Conservation (phyloP, 768 basidiomycete genomes). For the Termitomyces sp. region DNA sequence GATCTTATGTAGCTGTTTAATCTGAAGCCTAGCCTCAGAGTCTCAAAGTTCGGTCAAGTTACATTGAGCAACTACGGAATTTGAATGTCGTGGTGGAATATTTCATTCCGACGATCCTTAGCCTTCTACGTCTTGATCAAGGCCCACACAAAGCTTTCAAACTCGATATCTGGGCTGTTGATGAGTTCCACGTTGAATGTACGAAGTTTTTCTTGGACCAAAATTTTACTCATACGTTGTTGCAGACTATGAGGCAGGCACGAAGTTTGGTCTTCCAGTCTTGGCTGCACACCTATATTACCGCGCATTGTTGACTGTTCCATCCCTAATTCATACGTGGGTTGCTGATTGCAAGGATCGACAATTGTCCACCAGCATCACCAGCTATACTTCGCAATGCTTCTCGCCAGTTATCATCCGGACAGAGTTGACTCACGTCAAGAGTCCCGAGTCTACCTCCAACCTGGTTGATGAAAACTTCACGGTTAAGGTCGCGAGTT, state of each 20-base stretch:
- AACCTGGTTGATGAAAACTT: slow-evolving; percentile 73
- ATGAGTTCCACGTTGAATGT: slow-evolving; percentile 79
- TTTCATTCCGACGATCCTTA: slow-evolving; percentile 72
- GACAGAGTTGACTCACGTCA: slow-evolving; percentile 75
- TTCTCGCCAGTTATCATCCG: slow-evolving; percentile 88
- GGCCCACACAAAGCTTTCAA: slow-evolving; percentile 68
- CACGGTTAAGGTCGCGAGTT: slow-evolving; percentile 67
- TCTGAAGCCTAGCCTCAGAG: slow-evolving; percentile 47
- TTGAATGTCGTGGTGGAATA: slow-evolving; percentile 53
- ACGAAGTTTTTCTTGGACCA: slow-evolving; percentile 16
- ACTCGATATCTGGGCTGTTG: slow-evolving; percentile 79
- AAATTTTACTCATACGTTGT: not conserved
- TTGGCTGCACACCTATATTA: slow-evolving; percentile 88
- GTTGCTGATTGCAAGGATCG: slow-evolving; percentile 86
- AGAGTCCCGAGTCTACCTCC: slow-evolving; percentile 44
- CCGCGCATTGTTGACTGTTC: slow-evolving; percentile 76
- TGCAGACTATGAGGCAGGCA: slow-evolving; percentile 57
- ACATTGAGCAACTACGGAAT: slow-evolving; percentile 81
- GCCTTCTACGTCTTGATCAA: slow-evolving; percentile 60
- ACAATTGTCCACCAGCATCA: slow-evolving; percentile 72
- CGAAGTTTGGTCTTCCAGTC: slow-evolving; percentile 49
- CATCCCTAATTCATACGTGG: slow-evolving; percentile 84
- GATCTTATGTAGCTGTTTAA: not conserved
- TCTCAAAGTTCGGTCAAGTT: slow-evolving; percentile 77
- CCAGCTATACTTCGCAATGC: slow-evolving; percentile 72